Percentiles rank a stretch among this genome's conserved stretches.
Conservation (phyloP, 1,139 yeast species). For the Geotrichum klebahnii region DNA sequence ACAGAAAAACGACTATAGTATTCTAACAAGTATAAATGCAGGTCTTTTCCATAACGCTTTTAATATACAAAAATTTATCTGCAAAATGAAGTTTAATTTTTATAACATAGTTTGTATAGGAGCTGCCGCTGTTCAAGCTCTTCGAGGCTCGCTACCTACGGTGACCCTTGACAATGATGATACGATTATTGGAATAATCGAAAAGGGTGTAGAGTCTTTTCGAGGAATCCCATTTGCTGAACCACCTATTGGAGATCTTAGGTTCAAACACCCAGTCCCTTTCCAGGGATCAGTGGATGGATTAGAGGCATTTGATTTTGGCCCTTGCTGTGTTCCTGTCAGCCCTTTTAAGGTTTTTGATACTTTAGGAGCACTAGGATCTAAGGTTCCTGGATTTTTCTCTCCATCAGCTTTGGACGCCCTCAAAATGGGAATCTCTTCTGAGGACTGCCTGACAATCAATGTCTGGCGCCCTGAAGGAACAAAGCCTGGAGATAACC, state of each 20-base stretch:
- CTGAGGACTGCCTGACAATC: slow-evolving; percentile 31
- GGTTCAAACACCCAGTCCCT: slow-evolving; percentile 20
- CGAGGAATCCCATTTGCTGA: slow-evolving; percentile 23
- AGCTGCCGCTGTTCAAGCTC: not conserved
- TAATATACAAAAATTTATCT: too few relatives aligned
- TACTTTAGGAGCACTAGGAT: not conserved
- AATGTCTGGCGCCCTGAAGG: slow-evolving; percentile 27
- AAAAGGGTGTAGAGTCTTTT: slow-evolving; percentile 19
- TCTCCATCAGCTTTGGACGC: slow-evolving; percentile 8
- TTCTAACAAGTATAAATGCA: too few relatives aligned
- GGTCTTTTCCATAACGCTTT: too few relatives aligned
- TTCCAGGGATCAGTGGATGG: slow-evolving; percentile 10
- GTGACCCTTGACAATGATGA: slow-evolving; percentile 13
- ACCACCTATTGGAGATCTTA: slow-evolving; percentile 21
- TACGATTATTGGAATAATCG: slow-evolving; percentile 13
- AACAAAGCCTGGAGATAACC: slow-evolving; percentile 3
- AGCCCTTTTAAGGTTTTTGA: slow-evolving; percentile 9
- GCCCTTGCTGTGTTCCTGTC: slow-evolving; percentile 8
- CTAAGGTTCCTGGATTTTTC: not conserved
- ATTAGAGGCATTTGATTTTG: slow-evolving; percentile 10
- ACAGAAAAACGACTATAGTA: too few relatives aligned
- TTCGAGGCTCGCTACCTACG: slow-evolving; percentile 1
- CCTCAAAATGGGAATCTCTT: slow-evolving; percentile 12
- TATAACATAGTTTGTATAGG: slow-evolving; percentile 26
- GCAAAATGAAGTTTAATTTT: too few relatives aligned